Conservation (phyloP, 1,284 basidiomycete species). For the Apiotrichum porosum region DNA sequence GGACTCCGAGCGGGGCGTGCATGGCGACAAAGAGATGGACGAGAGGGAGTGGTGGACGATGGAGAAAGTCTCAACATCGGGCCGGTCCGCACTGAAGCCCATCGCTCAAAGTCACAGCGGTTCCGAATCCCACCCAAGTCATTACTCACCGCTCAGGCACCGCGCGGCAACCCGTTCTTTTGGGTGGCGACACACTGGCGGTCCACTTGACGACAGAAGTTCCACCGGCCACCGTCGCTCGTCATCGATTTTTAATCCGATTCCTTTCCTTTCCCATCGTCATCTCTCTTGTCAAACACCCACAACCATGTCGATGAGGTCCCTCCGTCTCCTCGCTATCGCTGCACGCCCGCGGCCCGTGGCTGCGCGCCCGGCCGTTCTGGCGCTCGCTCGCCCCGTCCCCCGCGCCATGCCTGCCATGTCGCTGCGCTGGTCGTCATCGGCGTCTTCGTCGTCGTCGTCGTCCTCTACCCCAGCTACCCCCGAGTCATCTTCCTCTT, state of each 20-base stretch:
- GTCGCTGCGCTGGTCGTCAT: background rate
- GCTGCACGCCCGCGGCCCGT: background rate
- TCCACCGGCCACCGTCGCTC: no score
- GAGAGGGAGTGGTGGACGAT: background rate
- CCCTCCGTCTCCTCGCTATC: background rate
- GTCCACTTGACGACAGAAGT: no score
- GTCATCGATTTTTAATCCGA: no score
- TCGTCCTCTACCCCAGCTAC: slow-evolving; percentile 3
- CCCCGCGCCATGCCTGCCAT: background rate
- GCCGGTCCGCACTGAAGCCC: no score
- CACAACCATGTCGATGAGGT: background rate
- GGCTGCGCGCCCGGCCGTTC: background rate
- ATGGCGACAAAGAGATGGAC: slow-evolving; percentile 12
- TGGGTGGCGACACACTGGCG: no score
- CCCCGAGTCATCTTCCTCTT: background rate
- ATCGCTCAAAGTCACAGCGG: no score
- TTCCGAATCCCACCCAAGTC: no score
- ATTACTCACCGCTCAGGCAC: no score
- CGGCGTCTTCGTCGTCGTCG: background rate
- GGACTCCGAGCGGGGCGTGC: slow-evolving; percentile 43
- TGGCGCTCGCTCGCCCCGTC: background rate
- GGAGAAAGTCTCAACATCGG: no score
- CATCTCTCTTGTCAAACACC: background rate
- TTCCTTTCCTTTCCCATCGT: no score
- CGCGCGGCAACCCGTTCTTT: no score